A percentile compares a stretch with the other conserved stretches of the same genome.
These are phyloP conservation scores for Smittium mucronatum DNA, from an alignment of 371 early-diverging fungal species.

Conservation along the genomic window DNA sequence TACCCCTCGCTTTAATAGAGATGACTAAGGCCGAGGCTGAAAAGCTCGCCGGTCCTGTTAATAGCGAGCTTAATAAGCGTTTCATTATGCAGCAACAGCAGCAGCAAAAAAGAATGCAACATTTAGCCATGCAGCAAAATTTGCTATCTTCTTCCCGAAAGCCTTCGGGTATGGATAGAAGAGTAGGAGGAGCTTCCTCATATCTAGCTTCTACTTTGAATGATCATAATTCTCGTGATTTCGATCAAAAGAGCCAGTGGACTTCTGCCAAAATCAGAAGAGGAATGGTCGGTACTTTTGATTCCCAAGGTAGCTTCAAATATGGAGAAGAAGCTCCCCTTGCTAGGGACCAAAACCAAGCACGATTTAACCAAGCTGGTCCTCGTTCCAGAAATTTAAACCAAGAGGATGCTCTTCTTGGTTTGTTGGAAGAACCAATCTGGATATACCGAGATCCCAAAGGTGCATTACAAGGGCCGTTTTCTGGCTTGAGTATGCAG, in stretches of 20 bases:
- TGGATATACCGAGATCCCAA: constrained; percentile 76
- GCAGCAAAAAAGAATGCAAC: constrained; percentile 13
- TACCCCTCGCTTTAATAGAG: not conserved
- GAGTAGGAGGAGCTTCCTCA: not conserved
- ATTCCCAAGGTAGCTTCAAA: constrained; percentile 49
- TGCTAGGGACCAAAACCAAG: constrained; percentile 11
- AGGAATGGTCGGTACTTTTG: constrained; percentile 42
- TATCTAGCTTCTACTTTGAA: constrained; percentile 5
- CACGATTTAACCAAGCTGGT: not conserved
- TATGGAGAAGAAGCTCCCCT: constrained; percentile 29
- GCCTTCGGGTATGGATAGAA: constrained; percentile 4
- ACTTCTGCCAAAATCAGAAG: constrained; percentile 28
- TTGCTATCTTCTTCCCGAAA: not conserved
- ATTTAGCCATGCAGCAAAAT: constrained; percentile 10
- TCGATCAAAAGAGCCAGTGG: constrained; percentile 17
- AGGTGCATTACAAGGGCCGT: constrained; percentile 66
- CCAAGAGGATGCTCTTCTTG: not conserved
- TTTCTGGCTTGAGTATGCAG: constrained; percentile 66
- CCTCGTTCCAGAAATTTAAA: not conserved
- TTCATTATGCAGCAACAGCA: constrained; percentile 14
- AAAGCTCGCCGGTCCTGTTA: constrained; percentile 10
- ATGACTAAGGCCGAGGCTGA: not conserved
- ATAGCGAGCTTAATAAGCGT: constrained; percentile 13
- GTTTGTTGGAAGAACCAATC: constrained; percentile 22
- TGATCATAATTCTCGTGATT: not conserved